Conservation (phyloP, 2,329 filamentous ascomycete genomes). For the Fusarium goolgardi region DNA sequence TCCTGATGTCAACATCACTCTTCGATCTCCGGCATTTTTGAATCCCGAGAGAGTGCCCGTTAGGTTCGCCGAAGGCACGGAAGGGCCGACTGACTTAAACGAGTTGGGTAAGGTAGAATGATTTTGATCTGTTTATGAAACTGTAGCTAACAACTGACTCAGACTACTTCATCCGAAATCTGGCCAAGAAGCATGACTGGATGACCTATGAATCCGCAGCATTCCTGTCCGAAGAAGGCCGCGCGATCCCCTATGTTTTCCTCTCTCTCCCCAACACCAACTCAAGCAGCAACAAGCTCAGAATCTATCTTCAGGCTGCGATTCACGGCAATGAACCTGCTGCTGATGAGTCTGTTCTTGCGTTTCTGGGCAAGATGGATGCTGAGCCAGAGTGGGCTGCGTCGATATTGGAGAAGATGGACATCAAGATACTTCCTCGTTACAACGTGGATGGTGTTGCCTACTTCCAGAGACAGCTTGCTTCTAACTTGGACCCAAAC, state of each 20-base stretch:
- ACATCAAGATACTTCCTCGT: constrained; percentile 21
- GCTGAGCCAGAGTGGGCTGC: constrained; percentile 13
- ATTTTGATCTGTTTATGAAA: fast-evolving
- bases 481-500: constrained; percentile 16
- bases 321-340: constrained; percentile 29
- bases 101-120: background rate
- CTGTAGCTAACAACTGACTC: fast-evolving
- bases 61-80: constrained; percentile 9
- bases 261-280: background rate
- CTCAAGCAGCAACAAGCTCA: background rate
- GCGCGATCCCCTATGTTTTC: constrained; percentile 16
- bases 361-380: constrained; percentile 20
- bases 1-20: constrained; percentile 15
- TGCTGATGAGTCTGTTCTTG: constrained; percentile 11
- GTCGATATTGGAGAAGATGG: constrained; percentile 21
- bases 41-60: background rate
- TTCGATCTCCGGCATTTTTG: constrained; percentile 16
- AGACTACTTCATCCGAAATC: constrained; percentile 13
- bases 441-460: constrained; percentile 25
- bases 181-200: constrained; percentile 20
- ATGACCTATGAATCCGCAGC: background rate
- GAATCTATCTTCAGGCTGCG: constrained; percentile 16
- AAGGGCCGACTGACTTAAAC: constrained; percentile 7
- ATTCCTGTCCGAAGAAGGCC: constrained; percentile 22
- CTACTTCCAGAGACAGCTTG: constrained; percentile 24